Evolutionary conservation across 257 asterid genomes (phyloP), one percentile per base, ranked within the genome.

Genomic region (Nicotiana undulata): DNA sequence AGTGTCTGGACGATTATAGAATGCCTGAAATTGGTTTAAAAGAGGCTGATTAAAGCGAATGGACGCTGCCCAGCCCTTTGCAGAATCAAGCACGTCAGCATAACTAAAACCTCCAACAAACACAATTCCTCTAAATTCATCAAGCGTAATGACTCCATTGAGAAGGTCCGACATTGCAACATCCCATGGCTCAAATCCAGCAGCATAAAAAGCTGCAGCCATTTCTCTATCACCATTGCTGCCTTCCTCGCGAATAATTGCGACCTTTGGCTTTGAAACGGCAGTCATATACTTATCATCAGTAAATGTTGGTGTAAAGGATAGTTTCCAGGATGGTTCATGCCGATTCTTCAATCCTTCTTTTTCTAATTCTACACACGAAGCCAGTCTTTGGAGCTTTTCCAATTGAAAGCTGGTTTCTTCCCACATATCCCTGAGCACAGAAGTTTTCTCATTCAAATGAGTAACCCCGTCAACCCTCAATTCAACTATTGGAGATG

Each of bases 161-260:
- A 93, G 93, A 82, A 95, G 96, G 90, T 95, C 99, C 6, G 98
- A 92, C 97, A 95, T 93, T 16, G 97, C 53, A 68, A 95, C 79
- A 84, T 95, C 99, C 98, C 98, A 93, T 46, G 99, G 97, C 60
- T 93, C 98, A 82, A 95, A 95, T 74, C 99, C 98, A 46, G 97
- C 91, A 77, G 98, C 94, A 61, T 86, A 77, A 85, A 95, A 95
- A 75, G 98, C 98, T 66, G 94, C 98, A 80, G 97, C 83, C 99
- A 95, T 95, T 84, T 95, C 98, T 85, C 97, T 88, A 88, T 95
- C 99, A 28, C 99, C 97, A 9, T 95, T 95, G 90, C 97, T 95
- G 70, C 98, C 99, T 89, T 93, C 98, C 85, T 95, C 99, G 0
- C 99, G 92, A 79, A 95, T 83, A 26, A 95, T 87, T 28, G 99